These are phyloP conservation scores for Brassica balearica DNA, from an alignment of 441 rosid genomes.

Conservation along the genomic window DNA sequence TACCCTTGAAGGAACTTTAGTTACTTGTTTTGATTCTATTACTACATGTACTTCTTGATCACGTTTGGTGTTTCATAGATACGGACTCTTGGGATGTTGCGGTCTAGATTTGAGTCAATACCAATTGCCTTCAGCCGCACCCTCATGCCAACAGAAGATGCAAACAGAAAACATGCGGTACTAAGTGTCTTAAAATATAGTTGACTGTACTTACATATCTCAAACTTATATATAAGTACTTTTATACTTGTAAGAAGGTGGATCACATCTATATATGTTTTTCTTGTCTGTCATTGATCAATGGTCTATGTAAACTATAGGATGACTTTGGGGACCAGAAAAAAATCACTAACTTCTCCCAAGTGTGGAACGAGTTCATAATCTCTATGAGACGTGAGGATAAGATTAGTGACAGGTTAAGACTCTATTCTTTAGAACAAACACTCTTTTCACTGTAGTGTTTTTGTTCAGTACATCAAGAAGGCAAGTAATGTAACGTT, in stretches of 20 bases:
- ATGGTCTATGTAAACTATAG: slow-evolving; percentile 50
- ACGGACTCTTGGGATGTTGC: slow-evolving; percentile 95
- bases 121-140: slow-evolving; percentile 66
- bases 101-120: slow-evolving; percentile 83
- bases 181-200: not conserved
- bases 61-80: slow-evolving; percentile 56
- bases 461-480: slow-evolving; percentile 28
- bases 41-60: slow-evolving; percentile 22
- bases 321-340: slow-evolving; percentile 51
- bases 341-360: slow-evolving; percentile 69
- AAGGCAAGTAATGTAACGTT: slow-evolving; percentile 32
- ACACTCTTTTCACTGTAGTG: slow-evolving; percentile 24
- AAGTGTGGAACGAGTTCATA: slow-evolving; percentile 94
- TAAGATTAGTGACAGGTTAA: slow-evolving; percentile 87
- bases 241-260: slow-evolving; percentile 12
- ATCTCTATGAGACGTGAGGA: slow-evolving; percentile 87
- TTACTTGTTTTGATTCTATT: slow-evolving; percentile 28
- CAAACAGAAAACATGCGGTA: slow-evolving; percentile 50
- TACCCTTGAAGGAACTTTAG: slow-evolving; percentile 5
- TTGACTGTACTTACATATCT: not conserved
- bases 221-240: slow-evolving; percentile 2
- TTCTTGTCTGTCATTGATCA: slow-evolving; percentile 31
- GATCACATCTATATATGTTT: slow-evolving; percentile 13
- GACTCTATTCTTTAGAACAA: slow-evolving; percentile 39
- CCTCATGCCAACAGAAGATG: slow-evolving; percentile 63